Conservation (phyloP, 2,329 filamentous ascomycete genomes). For the Cladosporium sp. region DNA sequence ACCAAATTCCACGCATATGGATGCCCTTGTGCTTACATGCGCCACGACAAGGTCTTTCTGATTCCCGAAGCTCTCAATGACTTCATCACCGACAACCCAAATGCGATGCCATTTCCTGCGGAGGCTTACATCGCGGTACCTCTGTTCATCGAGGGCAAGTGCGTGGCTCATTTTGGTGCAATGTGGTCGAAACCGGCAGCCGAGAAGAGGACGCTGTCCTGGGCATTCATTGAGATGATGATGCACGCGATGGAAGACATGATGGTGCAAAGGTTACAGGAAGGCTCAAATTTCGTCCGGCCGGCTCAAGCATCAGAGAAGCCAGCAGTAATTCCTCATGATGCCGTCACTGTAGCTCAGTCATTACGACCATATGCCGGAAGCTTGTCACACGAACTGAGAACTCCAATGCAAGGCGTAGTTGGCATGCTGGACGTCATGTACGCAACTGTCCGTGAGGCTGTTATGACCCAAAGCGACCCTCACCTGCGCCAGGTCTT, state of each 20-base stretch:
- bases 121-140: constrained; percentile 66
- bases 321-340: constrained; percentile 47
- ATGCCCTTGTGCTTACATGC: constrained; percentile 65
- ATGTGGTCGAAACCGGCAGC: constrained; percentile 66
- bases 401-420: constrained; percentile 72
- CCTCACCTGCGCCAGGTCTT: constrained; percentile 53
- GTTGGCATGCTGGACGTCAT: constrained; percentile 74
- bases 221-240: constrained; percentile 65
- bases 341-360: constrained; percentile 56
- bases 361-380: constrained; percentile 69
- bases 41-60: constrained; percentile 66
- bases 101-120: constrained; percentile 55
- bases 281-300: constrained; percentile 47
- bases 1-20: constrained; percentile 62
- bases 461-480: constrained; percentile 52
- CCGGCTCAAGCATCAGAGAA: constrained; percentile 25
- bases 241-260: constrained; percentile 66
- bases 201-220: constrained; percentile 52
- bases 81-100: constrained; percentile 58
- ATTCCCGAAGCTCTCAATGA: constrained; percentile 59
- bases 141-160: constrained; percentile 61
- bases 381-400: constrained; percentile 66
- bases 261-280: constrained; percentile 55
- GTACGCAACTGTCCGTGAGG: constrained; percentile 67
- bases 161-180: constrained; percentile 66